Evolutionary conservation across 163 green algal genomes (phyloP).

Genomic region (Coccomyxa subellipsoidea): DNA sequence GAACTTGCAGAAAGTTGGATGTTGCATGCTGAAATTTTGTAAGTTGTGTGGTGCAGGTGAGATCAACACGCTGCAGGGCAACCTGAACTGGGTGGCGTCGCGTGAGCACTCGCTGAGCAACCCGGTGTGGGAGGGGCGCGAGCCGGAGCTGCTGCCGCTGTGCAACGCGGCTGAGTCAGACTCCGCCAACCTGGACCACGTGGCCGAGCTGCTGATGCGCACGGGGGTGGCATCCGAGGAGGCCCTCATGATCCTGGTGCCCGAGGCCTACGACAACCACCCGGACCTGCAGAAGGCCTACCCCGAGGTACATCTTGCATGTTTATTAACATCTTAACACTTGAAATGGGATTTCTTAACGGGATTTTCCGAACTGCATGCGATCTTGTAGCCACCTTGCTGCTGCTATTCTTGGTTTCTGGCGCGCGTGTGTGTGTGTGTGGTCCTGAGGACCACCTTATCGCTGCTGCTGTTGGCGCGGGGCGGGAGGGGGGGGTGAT

Average conservation of each 20-base stretch:
- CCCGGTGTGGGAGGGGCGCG: conserved; percentile 86
- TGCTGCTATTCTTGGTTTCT: background rate
- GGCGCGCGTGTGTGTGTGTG: background rate
- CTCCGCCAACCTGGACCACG: conserved; percentile 94
- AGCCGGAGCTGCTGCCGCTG: conserved; percentile 88
- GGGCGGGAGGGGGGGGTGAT: too few relatives aligned
- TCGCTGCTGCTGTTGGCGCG: too few relatives aligned
- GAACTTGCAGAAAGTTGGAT: too few relatives aligned
- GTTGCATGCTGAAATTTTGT: too few relatives aligned
- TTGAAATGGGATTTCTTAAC: background rate
- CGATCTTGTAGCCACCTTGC: too few relatives aligned
- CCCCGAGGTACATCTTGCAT: conserved; percentile 72
- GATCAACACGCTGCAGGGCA: conserved; percentile 99
- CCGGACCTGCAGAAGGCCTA: conserved; percentile 92
- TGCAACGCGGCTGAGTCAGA: conserved; percentile 80
- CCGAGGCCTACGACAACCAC: conserved; percentile 98
- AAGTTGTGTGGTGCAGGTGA: conserved; percentile 68
- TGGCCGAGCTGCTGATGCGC: conserved; percentile 90
- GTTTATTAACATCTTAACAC: background rate
- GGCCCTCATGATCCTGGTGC: conserved; percentile 95
- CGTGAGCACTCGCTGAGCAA: conserved; percentile 85
- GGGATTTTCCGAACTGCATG: too few relatives aligned
- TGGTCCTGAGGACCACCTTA: background rate
- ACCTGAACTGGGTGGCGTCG: conserved; percentile 98
- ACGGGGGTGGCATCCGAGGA: conserved; percentile 59